Conservation (phyloP, 305 asterid genomes). For the Fraxinus baroniana region DNA sequence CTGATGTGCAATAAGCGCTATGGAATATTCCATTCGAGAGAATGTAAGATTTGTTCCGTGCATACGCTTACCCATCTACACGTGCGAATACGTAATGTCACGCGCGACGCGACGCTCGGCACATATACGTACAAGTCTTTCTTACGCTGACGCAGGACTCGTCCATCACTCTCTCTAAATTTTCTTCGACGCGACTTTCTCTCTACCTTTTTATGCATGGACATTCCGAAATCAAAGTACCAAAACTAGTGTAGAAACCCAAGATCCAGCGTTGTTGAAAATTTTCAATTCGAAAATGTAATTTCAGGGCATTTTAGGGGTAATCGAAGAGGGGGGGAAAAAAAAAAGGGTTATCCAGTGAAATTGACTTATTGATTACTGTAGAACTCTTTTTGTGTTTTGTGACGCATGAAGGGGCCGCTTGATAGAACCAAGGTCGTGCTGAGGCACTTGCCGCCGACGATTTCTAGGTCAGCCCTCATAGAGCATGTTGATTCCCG, state of each 20-base stretch:
- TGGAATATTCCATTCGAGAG: neutral
- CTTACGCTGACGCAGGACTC: conserved; percentile 24
- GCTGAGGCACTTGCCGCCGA: conserved; percentile 69
- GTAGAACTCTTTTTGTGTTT: conserved; percentile 44
- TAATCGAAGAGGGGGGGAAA: conserved; percentile 24
- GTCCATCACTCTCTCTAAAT: conserved; percentile 29
- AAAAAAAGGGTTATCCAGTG: neutral
- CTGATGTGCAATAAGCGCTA: neutral
- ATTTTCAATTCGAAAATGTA: conserved; percentile 40
- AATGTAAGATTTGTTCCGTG: neutral
- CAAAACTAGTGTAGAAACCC: conserved; percentile 42
- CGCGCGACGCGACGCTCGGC: neutral
- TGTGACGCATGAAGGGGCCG: conserved; percentile 73
- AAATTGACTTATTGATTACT: conserved; percentile 4
- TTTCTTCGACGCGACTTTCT: conserved; percentile 29
- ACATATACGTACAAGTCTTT: neutral
- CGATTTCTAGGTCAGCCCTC: conserved; percentile 78
- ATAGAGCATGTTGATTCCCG: conserved; percentile 72
- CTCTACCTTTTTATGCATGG: conserved; percentile 49
- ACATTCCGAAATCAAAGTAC: conserved; percentile 29
- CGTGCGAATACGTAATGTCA: neutral
- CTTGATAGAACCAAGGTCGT: conserved; percentile 88
- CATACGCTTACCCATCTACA: neutral
- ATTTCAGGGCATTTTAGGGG: conserved; percentile 36
- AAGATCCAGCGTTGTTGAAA: conserved; percentile 20